Base-by-base conservation (phyloP, 306 rosid genomes). In the Cyamopsis tetragonoloba region DNA sequence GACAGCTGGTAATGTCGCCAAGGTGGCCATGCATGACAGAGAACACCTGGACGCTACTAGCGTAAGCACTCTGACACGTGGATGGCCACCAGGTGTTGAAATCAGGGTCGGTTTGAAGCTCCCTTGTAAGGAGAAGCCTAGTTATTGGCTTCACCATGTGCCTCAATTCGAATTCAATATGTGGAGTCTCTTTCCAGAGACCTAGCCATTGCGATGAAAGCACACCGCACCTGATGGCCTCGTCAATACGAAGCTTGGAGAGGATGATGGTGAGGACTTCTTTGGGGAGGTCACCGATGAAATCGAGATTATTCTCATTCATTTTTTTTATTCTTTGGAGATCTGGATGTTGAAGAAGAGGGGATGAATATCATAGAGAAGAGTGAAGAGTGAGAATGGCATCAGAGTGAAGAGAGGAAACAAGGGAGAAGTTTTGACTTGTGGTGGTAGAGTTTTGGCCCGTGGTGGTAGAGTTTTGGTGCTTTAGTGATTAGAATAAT, bases 191-290 rank as follows among this genome's bases (percentile, higher is more conserved):
- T 19, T 43, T 34, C 78, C 66, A 72, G 0, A 49, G 8, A 26
- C 23, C 17, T 9, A 9, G 0, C 70, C 77, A 62, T 1, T 43
- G 37, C 5, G 37, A 35, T 17, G 77, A 61, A 6, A 72, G 77
- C 15, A 72, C 23, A 24, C 7, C 26, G 8, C 68, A 60, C 37
- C 76, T 71, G 5, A 60, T 13, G 14, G 62, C 51, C 18, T 72
- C 71, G 14, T 62, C 77, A 0, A 72, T 10, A 0, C 19, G 46
- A 39, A 62, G 71, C 22, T 24, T 24, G 1, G 57, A 50, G 6
- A 72, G 58, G 20, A 62, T 50, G 47, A 3, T 6, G 46, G 34
- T 3, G 8, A 72, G 19, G 3, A 63, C 0, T 0, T 39, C 64
- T 38, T 50, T 43, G 11, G 77, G 77, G 13, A 62, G 56, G 1